A percentile compares a stretch with the other conserved stretches of the same genome.
Conservation (phyloP, 495 filamentous ascomycete species). For the Rostrohypoxylon terebratum region DNA sequence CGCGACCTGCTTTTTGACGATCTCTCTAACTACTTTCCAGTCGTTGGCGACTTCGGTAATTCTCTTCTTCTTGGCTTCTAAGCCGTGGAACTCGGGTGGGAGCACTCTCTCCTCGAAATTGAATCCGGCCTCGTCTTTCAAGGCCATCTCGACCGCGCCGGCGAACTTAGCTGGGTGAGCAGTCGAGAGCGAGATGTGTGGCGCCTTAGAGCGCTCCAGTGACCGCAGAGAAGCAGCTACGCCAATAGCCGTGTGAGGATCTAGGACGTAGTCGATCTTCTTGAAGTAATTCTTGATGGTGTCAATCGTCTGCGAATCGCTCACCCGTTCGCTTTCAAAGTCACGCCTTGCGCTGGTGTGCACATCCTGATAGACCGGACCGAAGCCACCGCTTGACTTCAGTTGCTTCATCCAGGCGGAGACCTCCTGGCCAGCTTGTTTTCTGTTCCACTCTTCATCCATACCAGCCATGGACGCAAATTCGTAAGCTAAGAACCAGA, state of each 20-base stretch:
- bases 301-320: constrained; percentile 77
- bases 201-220: constrained; percentile 62
- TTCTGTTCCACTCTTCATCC: constrained; percentile 69
- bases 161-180: constrained; percentile 96
- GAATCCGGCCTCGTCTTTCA: constrained; percentile 74
- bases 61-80: constrained; percentile 73
- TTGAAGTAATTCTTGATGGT: constrained; percentile 77
- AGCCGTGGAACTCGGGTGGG: constrained; percentile 79
- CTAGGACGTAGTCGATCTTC: constrained; percentile 79
- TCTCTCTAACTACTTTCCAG: constrained; percentile 63
- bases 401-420: constrained; percentile 77
- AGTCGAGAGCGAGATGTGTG: constrained; percentile 85
- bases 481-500: constrained; percentile 90
- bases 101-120: constrained; percentile 77
- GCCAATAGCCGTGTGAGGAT: constrained; percentile 92
- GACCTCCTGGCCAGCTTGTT: constrained; percentile 74
- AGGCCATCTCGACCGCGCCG: constrained; percentile 77
- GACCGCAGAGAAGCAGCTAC: constrained; percentile 77
- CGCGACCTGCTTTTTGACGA: constrained; percentile 67
- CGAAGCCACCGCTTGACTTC: constrained; percentile 83
- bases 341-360: constrained; percentile 70
- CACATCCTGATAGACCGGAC: constrained; percentile 73
- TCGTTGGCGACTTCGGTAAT: constrained; percentile 66
- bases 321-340: constrained; percentile 87
- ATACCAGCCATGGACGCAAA: constrained; percentile 64